A percentile compares a stretch with the other conserved stretches of the same genome.
These are phyloP conservation scores for Populus trichocarpa DNA, from an alignment of 441 rosid species.

Conservation along the genomic window DNA sequence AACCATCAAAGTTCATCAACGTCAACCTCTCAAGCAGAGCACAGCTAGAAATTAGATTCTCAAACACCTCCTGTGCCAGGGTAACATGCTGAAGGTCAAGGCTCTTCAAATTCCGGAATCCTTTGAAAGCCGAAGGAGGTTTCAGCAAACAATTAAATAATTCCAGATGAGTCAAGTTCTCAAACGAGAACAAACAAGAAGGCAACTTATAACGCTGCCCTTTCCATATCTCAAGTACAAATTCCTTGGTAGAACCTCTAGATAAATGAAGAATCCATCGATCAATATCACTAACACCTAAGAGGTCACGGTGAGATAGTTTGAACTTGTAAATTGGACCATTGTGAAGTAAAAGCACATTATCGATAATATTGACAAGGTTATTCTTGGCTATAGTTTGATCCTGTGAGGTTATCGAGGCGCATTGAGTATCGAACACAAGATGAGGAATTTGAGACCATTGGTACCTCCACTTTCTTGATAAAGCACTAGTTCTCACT, in stretches of 20 bases:
- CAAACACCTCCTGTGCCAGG: slow-evolving; percentile 52
- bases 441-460: slow-evolving; percentile 61
- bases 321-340: slow-evolving; percentile 62
- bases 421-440: slow-evolving; percentile 54
- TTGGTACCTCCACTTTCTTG: slow-evolving; percentile 60
- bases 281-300: slow-evolving; percentile 62
- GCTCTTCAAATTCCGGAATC: slow-evolving; percentile 62
- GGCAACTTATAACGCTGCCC: slow-evolving; percentile 65
- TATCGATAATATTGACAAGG: slow-evolving; percentile 55
- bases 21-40: slow-evolving; percentile 65
- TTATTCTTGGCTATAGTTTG: slow-evolving; percentile 45
- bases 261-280: slow-evolving; percentile 67
- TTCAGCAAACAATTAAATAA: slow-evolving; percentile 65
- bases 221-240: slow-evolving; percentile 73
- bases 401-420: slow-evolving; percentile 45
- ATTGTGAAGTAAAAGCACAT: slow-evolving; percentile 60
- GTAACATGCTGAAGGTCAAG: slow-evolving; percentile 76
- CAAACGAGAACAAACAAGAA: slow-evolving; percentile 49
- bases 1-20: slow-evolving; percentile 69
- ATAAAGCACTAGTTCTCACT: slow-evolving; percentile 58
- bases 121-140: slow-evolving; percentile 51
- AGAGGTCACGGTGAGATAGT: slow-evolving; percentile 69
- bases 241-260: slow-evolving; percentile 52
- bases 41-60: slow-evolving; percentile 51
- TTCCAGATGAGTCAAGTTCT: slow-evolving; percentile 57